A percentile compares a stretch with the other conserved stretches of the same genome.
These are phyloP conservation scores for Verticillium tricorpus DNA, from an alignment of 2,329 filamentous ascomycete genomes.

Conservation along the genomic window DNA sequence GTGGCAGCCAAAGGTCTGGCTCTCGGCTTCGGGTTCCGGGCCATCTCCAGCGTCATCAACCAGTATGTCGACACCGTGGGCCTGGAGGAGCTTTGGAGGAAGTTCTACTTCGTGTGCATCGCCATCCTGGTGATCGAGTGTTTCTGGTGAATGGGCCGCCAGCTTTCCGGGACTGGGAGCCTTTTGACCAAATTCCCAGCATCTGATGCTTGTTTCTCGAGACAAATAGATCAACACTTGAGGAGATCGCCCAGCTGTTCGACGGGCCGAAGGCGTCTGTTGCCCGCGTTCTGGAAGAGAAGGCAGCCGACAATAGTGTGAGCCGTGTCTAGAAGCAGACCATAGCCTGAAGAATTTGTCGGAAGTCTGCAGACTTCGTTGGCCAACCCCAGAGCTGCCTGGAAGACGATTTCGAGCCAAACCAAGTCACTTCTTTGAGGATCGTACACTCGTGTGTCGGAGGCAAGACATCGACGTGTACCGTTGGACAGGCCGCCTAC, in stretches of 20 bases:
- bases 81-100: slow-evolving; percentile 32
- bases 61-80: slow-evolving; percentile 50
- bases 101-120: slow-evolving; percentile 1
- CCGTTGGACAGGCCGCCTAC: too few species aligned
- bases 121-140: slow-evolving; percentile 7
- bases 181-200: slow-evolving; percentile 44
- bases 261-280: slow-evolving; percentile 55
- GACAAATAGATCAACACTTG: slow-evolving; percentile 59
- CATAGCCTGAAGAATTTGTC: neutral
- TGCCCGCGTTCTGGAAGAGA: slow-evolving; percentile 14
- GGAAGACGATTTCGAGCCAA: too few species aligned
- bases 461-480: too few species aligned
- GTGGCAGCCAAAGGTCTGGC: slow-evolving; percentile 51
- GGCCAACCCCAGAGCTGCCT: too few species aligned
- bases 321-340: neutral
- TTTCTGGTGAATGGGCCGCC: slow-evolving; percentile 49
- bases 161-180: slow-evolving; percentile 51
- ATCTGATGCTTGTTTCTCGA: slow-evolving; percentile 56
- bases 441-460: too few species aligned
- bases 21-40: slow-evolving; percentile 52
- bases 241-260: slow-evolving; percentile 63
- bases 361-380: too few species aligned
- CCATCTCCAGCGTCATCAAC: slow-evolving; percentile 51
- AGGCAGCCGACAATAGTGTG: neutral
- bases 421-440: too few species aligned